These are phyloP conservation scores for Lipomyces sp. DNA, from an alignment of 805 yeast genomes.

Conservation along the genomic window DNA sequence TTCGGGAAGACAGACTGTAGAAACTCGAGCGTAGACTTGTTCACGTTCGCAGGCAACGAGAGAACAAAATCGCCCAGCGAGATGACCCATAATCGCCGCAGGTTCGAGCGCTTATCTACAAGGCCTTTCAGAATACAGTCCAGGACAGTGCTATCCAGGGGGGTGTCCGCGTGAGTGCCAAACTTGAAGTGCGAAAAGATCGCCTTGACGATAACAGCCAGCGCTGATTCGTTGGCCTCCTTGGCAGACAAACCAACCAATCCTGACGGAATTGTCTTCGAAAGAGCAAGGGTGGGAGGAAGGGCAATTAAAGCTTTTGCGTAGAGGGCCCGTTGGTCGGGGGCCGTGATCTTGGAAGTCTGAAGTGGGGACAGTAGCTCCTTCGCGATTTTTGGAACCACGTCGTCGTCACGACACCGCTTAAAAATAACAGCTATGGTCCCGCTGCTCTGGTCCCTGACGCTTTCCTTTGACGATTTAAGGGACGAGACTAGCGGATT, in stretches of 20 bases:
- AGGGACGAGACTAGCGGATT: conserved; percentile 53
- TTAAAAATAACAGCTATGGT: conserved; percentile 38
- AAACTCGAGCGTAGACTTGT: conserved; percentile 22
- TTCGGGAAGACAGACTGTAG: conserved; percentile 33
- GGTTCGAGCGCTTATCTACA: conserved; percentile 56
- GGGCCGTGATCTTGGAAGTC: conserved; percentile 50
- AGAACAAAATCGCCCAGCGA: conserved; percentile 44
- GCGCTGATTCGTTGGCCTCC: conserved; percentile 70
- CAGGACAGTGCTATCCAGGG: conserved; percentile 31
- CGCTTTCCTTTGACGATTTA: conserved; percentile 67
- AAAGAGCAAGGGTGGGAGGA: conserved; percentile 35
- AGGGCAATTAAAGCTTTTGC: conserved; percentile 45
- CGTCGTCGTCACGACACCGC: conserved; percentile 33
- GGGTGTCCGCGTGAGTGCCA: conserved; percentile 31
- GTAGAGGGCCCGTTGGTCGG: conserved; percentile 62
- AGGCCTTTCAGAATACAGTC: conserved; percentile 55
- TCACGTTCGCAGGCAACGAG: conserved; percentile 5
- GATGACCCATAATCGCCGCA: conserved; percentile 66
- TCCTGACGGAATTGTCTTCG: conserved; percentile 43
- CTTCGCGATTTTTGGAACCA: conserved; percentile 43
- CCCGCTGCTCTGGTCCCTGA: conserved; percentile 50
- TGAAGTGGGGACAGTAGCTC: conserved; percentile 60
- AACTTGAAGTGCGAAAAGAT: conserved; percentile 47
- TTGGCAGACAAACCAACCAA: conserved; percentile 57
- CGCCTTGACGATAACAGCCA: conserved; percentile 49